Evolutionary conservation across 2,329 filamentous ascomycete species (phyloP), one percentile per base, ranked within the genome.

Genomic region (Reticulascus tulasneorum): DNA sequence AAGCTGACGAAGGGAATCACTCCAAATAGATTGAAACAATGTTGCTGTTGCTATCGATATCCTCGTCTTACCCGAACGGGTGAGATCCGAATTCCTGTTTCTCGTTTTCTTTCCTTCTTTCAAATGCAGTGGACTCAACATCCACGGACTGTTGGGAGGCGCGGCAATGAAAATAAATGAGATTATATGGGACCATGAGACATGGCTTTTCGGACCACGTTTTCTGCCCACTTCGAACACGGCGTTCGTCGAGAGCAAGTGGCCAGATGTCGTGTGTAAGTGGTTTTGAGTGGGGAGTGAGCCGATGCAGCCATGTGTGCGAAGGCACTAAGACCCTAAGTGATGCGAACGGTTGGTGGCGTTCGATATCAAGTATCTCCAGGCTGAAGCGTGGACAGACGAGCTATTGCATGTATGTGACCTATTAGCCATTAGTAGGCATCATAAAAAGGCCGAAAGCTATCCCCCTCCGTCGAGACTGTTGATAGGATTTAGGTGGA

Each of bases 401-500:
- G 30, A 15, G 32, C 32, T 23, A 36, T 19, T 31, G 24, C 21
- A 6, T 37, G 35, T 18, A 15, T 16, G 24, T 32, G 18, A 19
- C 18, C 10, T 8, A 23, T 26, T 31, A 28, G 19, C n/a, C 26
- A 24, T 16, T 13, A 31, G 17, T 16, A 32, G 20, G 22, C 20
- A 23, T 23, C 26, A 29, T 17, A 31, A 23, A 22, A 18, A 22
- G 11, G 23, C 18, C 12, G 13, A 11, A 29, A n/a, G 19, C 11
- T 8, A 26, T 9, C 27, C 23, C 13, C 20, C 16, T 9, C 11
- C 15, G 16, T 16, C 23, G 17, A 15, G 7, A 16, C 7, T 13
- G 24, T n/a, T 15, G 40, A 42, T 40, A 32, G 24, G 36, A 42
- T 40, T 41, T 24, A 42, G 40, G 37, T 40, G 28, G 37, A 42